Evolutionary conservation across 2,329 filamentous ascomycete genomes (phyloP).

Genomic region (Coniochaeta prunicola): DNA sequence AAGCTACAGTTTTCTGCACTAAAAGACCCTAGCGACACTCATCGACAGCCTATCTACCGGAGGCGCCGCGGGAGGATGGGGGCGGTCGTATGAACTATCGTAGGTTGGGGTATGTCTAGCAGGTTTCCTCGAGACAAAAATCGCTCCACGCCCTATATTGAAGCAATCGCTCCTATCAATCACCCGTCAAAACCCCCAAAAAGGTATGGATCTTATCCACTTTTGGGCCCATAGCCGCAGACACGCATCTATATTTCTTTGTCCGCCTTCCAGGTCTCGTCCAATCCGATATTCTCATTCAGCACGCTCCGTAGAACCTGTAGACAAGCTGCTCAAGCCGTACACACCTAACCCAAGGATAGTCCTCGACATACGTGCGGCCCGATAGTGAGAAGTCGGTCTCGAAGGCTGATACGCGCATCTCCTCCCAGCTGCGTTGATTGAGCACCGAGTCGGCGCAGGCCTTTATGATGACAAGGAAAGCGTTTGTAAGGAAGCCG

Average conservation of each 20-base stretch:
- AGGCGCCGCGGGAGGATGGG: too few relatives aligned
- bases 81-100: too few relatives aligned
- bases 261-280: background rate
- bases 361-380: background rate
- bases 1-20: too few relatives aligned
- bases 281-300: background rate
- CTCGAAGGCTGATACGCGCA: background rate
- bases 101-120: too few relatives aligned
- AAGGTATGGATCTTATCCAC: background rate
- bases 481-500: background rate
- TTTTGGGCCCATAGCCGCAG: background rate
- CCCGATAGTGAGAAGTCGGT: background rate
- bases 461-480: background rate
- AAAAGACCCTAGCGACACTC: too few relatives aligned
- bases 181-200: too few relatives aligned
- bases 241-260: background rate
- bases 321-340: background rate
- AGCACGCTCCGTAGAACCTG: background rate
- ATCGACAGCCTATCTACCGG: too few relatives aligned
- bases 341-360: background rate
- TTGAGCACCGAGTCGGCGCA: background rate
- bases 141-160: too few relatives aligned
- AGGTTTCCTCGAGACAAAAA: too few relatives aligned
- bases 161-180: too few relatives aligned
- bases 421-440: background rate